These are phyloP conservation scores for Phragmites australis DNA, from an alignment of 176 grass and related monocot species.

Conservation along the genomic window DNA sequence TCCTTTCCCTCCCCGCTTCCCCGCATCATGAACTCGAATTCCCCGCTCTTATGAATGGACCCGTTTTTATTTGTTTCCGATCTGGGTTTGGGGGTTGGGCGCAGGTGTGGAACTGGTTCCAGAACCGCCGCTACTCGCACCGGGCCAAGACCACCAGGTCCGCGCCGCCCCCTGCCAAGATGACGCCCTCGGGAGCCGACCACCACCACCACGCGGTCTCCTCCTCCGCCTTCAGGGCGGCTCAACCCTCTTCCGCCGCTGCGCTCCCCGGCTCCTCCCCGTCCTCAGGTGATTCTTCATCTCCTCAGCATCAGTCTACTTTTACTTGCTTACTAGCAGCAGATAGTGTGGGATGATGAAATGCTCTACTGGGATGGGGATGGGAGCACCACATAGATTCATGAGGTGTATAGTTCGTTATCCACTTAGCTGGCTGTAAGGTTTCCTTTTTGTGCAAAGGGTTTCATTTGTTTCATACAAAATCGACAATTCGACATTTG, in stretches of 20 bases:
- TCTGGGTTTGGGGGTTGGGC: neutral
- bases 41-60: neutral
- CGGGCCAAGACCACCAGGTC: slow-evolving; percentile 60
- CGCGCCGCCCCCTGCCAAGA: slow-evolving; percentile 31
- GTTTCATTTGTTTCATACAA: neutral
- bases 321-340: neutral
- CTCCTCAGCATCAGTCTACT: neutral
- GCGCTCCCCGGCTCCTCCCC: slow-evolving; percentile 40
- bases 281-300: slow-evolving; percentile 49
- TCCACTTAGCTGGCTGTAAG: neutral
- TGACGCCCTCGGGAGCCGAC: slow-evolving; percentile 43
- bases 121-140: slow-evolving; percentile 95
- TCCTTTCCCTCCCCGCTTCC: neutral
- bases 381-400: neutral
- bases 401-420: no score
- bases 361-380: neutral
- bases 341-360: neutral
- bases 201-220: slow-evolving; percentile 46
- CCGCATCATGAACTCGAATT: neutral
- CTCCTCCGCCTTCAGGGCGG: slow-evolving; percentile 44
- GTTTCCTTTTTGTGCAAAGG: neutral
- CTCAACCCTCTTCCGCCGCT: slow-evolving; percentile 1
- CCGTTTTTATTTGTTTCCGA: slow-evolving; percentile 3
- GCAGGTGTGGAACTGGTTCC: slow-evolving; percentile 99
- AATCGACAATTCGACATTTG: neutral